These are phyloP conservation scores for Epichloe scottii DNA, from an alignment of 2,329 filamentous ascomycete species.

Conservation along the genomic window DNA sequence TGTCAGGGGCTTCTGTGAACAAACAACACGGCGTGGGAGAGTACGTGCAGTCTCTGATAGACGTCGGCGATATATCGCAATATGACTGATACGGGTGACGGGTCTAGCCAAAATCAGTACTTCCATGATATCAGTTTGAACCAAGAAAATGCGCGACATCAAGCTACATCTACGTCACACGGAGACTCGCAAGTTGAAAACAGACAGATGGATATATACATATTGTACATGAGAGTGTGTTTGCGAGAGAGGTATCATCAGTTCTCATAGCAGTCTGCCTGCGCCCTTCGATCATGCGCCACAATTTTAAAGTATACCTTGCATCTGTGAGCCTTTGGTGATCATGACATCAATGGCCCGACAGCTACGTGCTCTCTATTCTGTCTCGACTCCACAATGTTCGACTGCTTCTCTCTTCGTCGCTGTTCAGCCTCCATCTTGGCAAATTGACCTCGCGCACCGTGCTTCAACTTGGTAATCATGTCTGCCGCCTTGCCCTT, in stretches of 20 bases:
- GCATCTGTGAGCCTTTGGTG: not conserved
- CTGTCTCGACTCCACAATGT: constrained; percentile 26
- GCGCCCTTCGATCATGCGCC: not conserved
- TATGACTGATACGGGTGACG: too few species aligned
- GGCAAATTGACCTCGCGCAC: constrained; percentile 54
- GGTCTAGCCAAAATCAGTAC: too few species aligned
- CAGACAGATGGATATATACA: not conserved
- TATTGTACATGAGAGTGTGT: not conserved
- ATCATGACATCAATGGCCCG: constrained; percentile 32
- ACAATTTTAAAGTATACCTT: not conserved
- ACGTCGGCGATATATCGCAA: too few species aligned
- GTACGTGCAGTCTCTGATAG: too few species aligned
- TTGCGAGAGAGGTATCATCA: not conserved
- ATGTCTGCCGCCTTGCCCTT: constrained; percentile 79
- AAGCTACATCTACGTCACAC: too few species aligned
- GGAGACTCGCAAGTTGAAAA: too few species aligned
- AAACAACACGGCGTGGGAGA: not conserved
- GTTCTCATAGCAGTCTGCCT: not conserved
- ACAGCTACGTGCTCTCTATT: constrained; percentile 41
- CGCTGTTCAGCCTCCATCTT: constrained; percentile 39
- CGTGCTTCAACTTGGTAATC: constrained; percentile 85
- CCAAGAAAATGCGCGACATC: too few species aligned
- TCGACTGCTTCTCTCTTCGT: constrained; percentile 27
- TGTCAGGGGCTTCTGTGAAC: not conserved
- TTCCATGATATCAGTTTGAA: too few species aligned